Evolutionary conservation across 306 rosid species (phyloP).

Genomic region (Crataegus laevigata): DNA sequence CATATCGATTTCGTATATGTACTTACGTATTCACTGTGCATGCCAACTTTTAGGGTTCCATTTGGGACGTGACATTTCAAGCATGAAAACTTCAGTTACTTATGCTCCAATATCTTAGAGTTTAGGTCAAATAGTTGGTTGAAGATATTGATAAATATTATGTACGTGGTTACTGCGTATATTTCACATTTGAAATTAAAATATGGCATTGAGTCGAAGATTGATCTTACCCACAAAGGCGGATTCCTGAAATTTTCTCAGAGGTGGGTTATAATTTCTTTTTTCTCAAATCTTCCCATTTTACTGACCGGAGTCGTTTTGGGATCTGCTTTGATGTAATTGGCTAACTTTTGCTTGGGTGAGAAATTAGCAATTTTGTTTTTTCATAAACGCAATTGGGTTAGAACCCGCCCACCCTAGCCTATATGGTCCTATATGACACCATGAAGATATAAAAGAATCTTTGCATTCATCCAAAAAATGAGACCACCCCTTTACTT

Average conservation of each 20-base stretch:
- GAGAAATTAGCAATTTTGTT: neutral
- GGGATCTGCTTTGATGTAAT: neutral
- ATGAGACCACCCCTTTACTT: constrained; percentile 9
- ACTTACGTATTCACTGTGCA: neutral
- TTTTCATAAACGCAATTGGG: neutral
- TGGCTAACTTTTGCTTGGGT: neutral
- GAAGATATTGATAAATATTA: neutral
- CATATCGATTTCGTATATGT: neutral
- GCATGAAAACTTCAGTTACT: neutral
- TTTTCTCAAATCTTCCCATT: too few species aligned
- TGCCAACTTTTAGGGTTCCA: neutral
- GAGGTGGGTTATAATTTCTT: neutral
- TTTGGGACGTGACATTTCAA: neutral
- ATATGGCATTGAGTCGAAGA: too few species aligned
- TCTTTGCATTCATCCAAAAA: constrained; percentile 3
- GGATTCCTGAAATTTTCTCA: neutral
- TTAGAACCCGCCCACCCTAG: too few species aligned
- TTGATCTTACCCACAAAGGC: neutral
- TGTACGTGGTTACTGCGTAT: neutral
- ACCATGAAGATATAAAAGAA: constrained; percentile 16
- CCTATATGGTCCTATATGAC: neutral
- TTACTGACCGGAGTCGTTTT: neutral
- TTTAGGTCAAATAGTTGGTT: neutral
- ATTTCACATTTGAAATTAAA: too few species aligned
- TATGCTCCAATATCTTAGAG: neutral